Conservation (phyloP, 2,329 filamentous ascomycete genomes). For the Byssochlamys sp. region DNA sequence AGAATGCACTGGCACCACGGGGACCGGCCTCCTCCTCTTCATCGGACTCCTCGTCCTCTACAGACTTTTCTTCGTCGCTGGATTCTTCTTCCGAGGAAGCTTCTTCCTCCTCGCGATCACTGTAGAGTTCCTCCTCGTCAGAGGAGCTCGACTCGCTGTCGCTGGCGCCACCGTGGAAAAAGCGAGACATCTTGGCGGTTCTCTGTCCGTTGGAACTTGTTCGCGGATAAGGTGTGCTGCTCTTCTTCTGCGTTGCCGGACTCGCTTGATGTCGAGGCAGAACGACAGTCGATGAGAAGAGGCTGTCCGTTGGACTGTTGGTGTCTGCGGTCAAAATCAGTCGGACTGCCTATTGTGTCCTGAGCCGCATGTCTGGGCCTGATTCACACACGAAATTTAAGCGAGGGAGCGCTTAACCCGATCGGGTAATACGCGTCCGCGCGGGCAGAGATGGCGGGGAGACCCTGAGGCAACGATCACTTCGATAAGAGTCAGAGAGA, state of each 20-base stretch:
- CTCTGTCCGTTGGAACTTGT: slow-evolving; percentile 2
- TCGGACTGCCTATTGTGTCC: slow-evolving; percentile 15
- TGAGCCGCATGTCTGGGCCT: slow-evolving; percentile 18
- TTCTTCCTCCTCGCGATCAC: slow-evolving; percentile 60
- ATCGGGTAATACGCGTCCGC: slow-evolving; percentile 16
- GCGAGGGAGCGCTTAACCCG: slow-evolving; percentile 31
- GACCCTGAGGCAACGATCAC: not conserved
- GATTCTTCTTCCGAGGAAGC: slow-evolving; percentile 47
- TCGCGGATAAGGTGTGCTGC: not conserved
- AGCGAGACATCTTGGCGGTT: slow-evolving; percentile 71
- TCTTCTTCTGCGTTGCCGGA: not conserved
- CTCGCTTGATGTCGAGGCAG: not conserved
- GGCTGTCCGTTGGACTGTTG: slow-evolving; percentile 3
- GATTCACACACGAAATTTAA: slow-evolving; percentile 39
- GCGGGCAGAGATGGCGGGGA: not conserved
- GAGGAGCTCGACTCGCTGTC: slow-evolving; percentile 86
- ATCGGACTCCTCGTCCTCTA: slow-evolving; percentile 45
- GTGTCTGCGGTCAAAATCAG: slow-evolving; percentile 14
- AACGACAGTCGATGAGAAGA: not conserved
- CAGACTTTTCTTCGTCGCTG: slow-evolving; percentile 47
- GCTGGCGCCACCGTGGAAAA: slow-evolving; percentile 93
- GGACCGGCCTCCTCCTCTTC: slow-evolving; percentile 50
- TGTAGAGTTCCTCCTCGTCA: slow-evolving; percentile 92
- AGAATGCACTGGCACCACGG: slow-evolving; percentile 70
- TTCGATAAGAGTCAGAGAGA: not conserved